Percentiles rank a stretch among this genome's conserved stretches.
Conservation (phyloP, 2,329 filamentous ascomycete genomes). For the Colletotrichum siamense region DNA sequence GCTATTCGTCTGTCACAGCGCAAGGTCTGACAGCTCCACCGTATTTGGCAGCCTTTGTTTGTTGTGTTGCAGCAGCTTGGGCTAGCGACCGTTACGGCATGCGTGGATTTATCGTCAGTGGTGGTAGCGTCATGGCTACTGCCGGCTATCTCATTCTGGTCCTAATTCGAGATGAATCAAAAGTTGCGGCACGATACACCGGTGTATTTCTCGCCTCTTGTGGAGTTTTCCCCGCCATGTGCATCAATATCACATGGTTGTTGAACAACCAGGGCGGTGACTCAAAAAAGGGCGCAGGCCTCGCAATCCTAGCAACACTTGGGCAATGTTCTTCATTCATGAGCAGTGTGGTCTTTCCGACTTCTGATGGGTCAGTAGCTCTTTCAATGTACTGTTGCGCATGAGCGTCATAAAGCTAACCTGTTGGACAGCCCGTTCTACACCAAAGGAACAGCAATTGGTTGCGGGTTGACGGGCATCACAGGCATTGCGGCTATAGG, state of each 20-base stretch:
- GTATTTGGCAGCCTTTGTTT: conserved; percentile 43
- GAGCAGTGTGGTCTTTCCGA: conserved; percentile 29
- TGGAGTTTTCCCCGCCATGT: conserved; percentile 36
- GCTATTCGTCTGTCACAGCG: conserved; percentile 40
- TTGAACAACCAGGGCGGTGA: conserved; percentile 35
- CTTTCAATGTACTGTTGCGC: not conserved
- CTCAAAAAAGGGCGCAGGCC: conserved; percentile 31
- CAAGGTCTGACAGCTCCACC: conserved; percentile 46
- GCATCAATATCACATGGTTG: conserved; percentile 35
- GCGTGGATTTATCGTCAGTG: conserved; percentile 37
- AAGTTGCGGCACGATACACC: conserved; percentile 31
- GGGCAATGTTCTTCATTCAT: conserved; percentile 35
- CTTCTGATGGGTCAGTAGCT: conserved; percentile 25
- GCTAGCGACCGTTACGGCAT: conserved; percentile 39
- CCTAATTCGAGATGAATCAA: conserved; percentile 22
- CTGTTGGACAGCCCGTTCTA: conserved; percentile 20
- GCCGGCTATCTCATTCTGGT: conserved; percentile 35
- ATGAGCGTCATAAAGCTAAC: not conserved
- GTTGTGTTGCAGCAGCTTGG: conserved; percentile 33
- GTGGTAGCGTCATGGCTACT: conserved; percentile 28
- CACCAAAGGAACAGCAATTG: conserved; percentile 22
- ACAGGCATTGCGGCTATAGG: conserved; percentile 18
- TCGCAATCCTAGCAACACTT: conserved; percentile 28
- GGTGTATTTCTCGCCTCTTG: conserved; percentile 40
- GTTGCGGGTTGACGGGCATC: conserved; percentile 22